Percentiles rank a stretch among this genome's conserved stretches.
Conservation (phyloP, 768 basidiomycete genomes). For the Lentinula boryana region DNA sequence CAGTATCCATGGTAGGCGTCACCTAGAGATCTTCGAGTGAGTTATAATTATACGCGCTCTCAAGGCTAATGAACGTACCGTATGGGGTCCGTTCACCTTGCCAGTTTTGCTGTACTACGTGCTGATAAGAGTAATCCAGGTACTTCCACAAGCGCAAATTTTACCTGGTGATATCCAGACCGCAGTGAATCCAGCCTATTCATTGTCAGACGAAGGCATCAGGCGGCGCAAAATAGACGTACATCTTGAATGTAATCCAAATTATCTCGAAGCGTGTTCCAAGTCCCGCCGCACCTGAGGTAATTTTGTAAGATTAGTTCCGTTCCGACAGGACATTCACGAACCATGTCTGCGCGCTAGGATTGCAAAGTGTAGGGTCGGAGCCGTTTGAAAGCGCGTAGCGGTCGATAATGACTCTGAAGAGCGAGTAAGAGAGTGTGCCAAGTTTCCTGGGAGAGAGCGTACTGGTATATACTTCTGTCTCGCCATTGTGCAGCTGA, state of each 20-base stretch:
- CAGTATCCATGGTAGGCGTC: conserved; percentile 88
- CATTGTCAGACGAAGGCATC: conserved; percentile 20
- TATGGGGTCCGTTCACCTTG: conserved; percentile 64
- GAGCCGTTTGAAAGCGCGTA: conserved; percentile 62
- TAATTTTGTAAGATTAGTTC: background rate
- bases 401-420: conserved; percentile 67
- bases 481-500: conserved; percentile 71
- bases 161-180: conserved; percentile 73
- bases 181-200: conserved; percentile 15
- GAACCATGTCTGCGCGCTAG: conserved; percentile 51
- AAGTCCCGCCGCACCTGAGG: conserved; percentile 70
- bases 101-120: conserved; percentile 64
- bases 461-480: conserved; percentile 75
- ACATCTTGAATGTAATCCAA: conserved; percentile 83
- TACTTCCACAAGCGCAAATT: too few relatives aligned
- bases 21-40: conserved; percentile 24
- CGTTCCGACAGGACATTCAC: background rate
- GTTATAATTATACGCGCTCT: background rate
- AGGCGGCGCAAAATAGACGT: conserved; percentile 58
- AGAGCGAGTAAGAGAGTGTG: background rate
- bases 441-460: background rate
- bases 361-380: conserved; percentile 48
- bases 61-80: background rate
- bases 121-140: background rate
- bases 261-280: conserved; percentile 67